Evolutionary conservation across 305 asterid genomes (phyloP).

Genomic region (Fraxinus albicans): DNA sequence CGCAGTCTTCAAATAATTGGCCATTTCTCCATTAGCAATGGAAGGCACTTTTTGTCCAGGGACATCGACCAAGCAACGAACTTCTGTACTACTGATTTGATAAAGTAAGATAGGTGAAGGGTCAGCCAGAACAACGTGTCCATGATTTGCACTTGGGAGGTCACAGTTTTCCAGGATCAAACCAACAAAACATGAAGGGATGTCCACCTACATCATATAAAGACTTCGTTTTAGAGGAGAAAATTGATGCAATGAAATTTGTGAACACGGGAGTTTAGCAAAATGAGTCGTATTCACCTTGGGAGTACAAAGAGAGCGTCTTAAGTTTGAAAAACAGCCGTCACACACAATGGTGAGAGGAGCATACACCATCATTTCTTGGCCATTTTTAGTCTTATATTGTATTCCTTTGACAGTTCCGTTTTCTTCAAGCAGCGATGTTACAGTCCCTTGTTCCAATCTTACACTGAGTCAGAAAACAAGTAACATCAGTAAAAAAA

Average conservation of each 20-base stretch:
- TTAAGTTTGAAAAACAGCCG: conserved; percentile 74
- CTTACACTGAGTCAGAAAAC: conserved; percentile 46
- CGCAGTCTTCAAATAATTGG: conserved; percentile 50
- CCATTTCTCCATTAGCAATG: conserved; percentile 70
- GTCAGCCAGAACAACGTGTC: conserved; percentile 62
- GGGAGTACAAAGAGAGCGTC: conserved; percentile 69
- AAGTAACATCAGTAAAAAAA: neutral
- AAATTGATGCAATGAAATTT: neutral
- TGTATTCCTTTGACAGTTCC: conserved; percentile 68
- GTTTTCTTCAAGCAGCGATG: conserved; percentile 61
- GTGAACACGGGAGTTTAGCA: neutral
- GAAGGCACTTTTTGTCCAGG: conserved; percentile 85
- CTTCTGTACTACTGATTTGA: conserved; percentile 72
- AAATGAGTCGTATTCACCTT: conserved; percentile 35
- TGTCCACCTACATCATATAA: conserved; percentile 52
- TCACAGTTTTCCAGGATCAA: conserved; percentile 63
- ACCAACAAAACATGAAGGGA: conserved; percentile 72
- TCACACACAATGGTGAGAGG: conserved; percentile 85
- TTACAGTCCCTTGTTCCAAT: conserved; percentile 79
- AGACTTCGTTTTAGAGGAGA: neutral
- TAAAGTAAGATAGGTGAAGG: conserved; percentile 71
- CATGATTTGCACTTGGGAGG: conserved; percentile 68
- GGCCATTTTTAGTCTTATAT: conserved; percentile 68
- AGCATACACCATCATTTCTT: conserved; percentile 49
- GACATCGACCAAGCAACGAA: conserved; percentile 69